Evolutionary conservation across 2,329 filamentous ascomycete genomes (phyloP), one percentile per base, ranked within the genome.

Genomic region (Nothophaeocryptopus gaeumannii): DNA sequence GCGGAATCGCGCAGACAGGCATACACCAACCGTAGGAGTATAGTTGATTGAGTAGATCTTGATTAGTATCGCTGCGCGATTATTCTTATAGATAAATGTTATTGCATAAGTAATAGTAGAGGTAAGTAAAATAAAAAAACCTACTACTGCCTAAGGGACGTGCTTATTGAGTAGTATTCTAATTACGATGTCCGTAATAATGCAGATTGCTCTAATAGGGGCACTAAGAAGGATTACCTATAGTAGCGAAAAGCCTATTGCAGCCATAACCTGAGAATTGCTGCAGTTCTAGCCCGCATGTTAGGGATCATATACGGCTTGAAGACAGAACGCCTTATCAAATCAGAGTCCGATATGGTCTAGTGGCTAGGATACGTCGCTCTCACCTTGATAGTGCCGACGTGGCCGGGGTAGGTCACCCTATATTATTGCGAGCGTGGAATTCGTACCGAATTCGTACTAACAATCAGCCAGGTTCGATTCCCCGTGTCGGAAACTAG

Each of bases 31-130:
- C n/a, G n/a, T n/a, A n/a, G 65, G 61, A 36, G 65, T 62, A 13
- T 58, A 50, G 32, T 67, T 64, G 31, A 66, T 57, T 8, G 68
- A 51, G 38, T 67, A 69, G 40, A 65, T 62, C 2, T 65, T 67
- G 4, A 60, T 57, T 13, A 69, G 53, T 38, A 34, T 30, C 7
- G 46, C 47, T 11, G 30, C 43, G 15, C 15, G 13, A 20, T 50
- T 51, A 5, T 11, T 26, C 34, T 8, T 20, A 10, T 37, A n/a
- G 20, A 31, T 16, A 20, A 50, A 45, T 15, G 33, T 37, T 29
- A 44, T 13, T 10, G 39, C 33, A 14, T 34, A 29, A 31, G 16
- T 40, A 37, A 20, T 40, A 5, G 35, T 35, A 33, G 40, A 30
- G 14, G 40, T 31, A 5, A 37, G 47, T 2, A 26, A 45, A 2